Evolutionary conservation across 1,284 basidiomycete genomes (phyloP).

Genomic region (Porogramme epimiltina): DNA sequence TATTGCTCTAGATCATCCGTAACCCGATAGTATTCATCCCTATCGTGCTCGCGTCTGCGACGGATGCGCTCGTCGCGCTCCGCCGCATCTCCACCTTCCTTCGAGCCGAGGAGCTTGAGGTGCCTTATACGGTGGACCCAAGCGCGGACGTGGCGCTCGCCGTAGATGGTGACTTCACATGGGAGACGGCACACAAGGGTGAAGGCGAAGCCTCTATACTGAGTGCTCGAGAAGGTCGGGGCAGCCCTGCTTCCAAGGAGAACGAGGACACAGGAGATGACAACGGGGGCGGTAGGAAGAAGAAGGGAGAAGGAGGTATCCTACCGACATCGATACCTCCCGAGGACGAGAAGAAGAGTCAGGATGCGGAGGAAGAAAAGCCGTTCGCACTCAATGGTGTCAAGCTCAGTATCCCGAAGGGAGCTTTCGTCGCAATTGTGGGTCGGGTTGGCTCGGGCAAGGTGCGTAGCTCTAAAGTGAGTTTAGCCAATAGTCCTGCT

Average conservation of each 20-base stretch:
- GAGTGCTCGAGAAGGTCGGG: conserved; percentile 15
- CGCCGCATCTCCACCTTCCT: conserved; percentile 61
- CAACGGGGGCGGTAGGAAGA: conserved; percentile 9
- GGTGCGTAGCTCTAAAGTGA: too few relatives aligned
- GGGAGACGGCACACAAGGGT: conserved; percentile 54
- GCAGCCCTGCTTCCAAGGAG: too few relatives aligned
- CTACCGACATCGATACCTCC: neutral
- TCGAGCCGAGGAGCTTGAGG: conserved; percentile 63
- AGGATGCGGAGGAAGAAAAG: conserved; percentile 27
- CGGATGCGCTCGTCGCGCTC: conserved; percentile 67
- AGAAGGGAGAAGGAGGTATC: conserved; percentile 13
- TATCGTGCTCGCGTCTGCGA: conserved; percentile 47
- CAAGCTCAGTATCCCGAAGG: conserved; percentile 58
- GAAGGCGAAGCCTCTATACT: too few relatives aligned
- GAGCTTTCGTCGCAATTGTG: conserved; percentile 72
- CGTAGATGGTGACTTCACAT: conserved; percentile 68
- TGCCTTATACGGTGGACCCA: conserved; percentile 51
- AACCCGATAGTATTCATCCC: conserved; percentile 56
- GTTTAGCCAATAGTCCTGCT: too few relatives aligned
- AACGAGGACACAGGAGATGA: too few relatives aligned
- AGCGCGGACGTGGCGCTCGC: conserved; percentile 49
- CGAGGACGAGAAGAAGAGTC: conserved; percentile 14
- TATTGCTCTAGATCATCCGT: conserved; percentile 59
- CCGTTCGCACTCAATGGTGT: conserved; percentile 66
- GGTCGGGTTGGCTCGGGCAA: conserved; percentile 77